Percentiles rank a stretch among this genome's conserved stretches.
These are phyloP conservation scores for Saccharomycopsis oosterbeekiorum DNA, from an alignment of 805 yeast genomes.

Conservation along the genomic window DNA sequence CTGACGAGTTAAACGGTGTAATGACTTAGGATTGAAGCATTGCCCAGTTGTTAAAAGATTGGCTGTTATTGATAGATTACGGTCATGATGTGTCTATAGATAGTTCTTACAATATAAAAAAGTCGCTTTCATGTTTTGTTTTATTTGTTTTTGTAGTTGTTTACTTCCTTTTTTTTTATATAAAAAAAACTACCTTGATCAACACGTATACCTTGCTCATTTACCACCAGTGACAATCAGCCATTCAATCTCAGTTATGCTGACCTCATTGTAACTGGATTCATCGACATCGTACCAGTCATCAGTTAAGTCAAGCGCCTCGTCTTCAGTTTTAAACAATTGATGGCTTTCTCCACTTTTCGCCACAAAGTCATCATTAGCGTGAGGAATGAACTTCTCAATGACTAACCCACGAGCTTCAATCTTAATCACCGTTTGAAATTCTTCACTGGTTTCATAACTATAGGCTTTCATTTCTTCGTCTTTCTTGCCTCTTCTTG, in stretches of 20 bases:
- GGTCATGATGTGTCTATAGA: background rate
- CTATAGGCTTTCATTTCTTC: slow-evolving; percentile 23
- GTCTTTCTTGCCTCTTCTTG: background rate
- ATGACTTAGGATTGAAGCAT: background rate
- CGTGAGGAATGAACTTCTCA: slow-evolving; percentile 47
- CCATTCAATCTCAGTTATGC: slow-evolving; percentile 68
- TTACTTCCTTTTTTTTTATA: background rate
- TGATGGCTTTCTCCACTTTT: slow-evolving; percentile 43
- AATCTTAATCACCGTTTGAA: slow-evolving; percentile 48
- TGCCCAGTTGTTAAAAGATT: too few relatives aligned
- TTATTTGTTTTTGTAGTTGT: background rate
- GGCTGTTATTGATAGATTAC: background rate
- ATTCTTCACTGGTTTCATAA: slow-evolving; percentile 33
- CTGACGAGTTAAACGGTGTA: slow-evolving; percentile 46
- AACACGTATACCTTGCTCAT: background rate
- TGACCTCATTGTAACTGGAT: slow-evolving; percentile 66
- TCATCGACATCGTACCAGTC: slow-evolving; percentile 98
- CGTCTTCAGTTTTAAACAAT: slow-evolving; percentile 51
- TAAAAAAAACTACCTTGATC: too few relatives aligned
- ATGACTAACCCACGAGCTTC: slow-evolving; percentile 85
- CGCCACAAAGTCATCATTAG: slow-evolving; percentile 48
- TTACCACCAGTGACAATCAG: slow-evolving; percentile 31
- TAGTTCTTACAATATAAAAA: background rate
- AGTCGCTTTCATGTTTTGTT: background rate
- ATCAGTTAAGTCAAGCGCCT: slow-evolving; percentile 42